A percentile compares a stretch with the other conserved stretches of the same genome.
phyloP scores from a whole-genome alignment of 305 asterid species.

The Fraxinus xanthoxyloides region DNA sequence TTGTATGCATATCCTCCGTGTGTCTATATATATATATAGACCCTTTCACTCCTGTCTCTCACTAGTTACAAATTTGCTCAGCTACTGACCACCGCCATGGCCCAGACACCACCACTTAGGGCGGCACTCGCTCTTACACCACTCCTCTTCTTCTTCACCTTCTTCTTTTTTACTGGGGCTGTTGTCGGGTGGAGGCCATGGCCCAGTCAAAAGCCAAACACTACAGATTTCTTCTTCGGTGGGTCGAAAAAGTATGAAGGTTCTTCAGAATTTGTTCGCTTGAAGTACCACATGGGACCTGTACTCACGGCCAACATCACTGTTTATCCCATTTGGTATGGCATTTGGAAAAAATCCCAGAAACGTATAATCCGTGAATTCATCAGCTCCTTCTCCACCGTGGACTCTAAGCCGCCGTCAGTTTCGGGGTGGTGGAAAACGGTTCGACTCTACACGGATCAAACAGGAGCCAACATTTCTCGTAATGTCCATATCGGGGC shows the following conservation, averaged over 20 bases:
- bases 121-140: constrained; percentile 19
- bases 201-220: constrained; percentile 35
- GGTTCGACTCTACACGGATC: constrained; percentile 51
- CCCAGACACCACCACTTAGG: constrained; percentile 22
- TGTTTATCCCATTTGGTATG: constrained; percentile 61
- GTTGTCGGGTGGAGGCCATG: constrained; percentile 46
- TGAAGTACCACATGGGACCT: constrained; percentile 63
- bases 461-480: constrained; percentile 51
- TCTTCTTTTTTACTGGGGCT: constrained; percentile 18
- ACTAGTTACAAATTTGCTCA: neutral
- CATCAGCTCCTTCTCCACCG: constrained; percentile 41
- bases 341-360: constrained; percentile 41
- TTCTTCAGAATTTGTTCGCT: constrained; percentile 49
- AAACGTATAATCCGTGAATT: constrained; percentile 55
- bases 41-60: neutral
- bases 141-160: constrained; percentile 22
- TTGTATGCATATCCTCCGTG: neutral
- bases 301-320: constrained; percentile 51
- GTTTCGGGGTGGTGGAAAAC: constrained; percentile 62
- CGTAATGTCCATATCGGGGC: constrained; percentile 30
- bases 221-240: constrained; percentile 34
- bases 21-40: neutral
- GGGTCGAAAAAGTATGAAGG: constrained; percentile 55
- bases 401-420: constrained; percentile 30
- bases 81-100: constrained; percentile 21